Evolutionary conservation across 352 stramenopile species (phyloP).

Genomic region (Pythium periplocum): DNA sequence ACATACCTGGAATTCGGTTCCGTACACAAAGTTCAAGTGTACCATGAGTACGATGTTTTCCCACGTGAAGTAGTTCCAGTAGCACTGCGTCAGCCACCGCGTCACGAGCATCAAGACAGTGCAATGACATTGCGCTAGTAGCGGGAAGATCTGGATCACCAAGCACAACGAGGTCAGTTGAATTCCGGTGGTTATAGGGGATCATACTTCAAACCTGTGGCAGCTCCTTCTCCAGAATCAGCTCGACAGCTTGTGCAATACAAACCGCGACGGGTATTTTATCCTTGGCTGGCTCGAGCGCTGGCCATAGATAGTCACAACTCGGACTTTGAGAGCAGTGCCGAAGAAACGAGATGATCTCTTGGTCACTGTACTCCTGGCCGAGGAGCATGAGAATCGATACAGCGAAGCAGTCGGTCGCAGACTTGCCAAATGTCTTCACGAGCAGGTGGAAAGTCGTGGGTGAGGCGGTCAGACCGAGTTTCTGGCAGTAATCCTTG

Average conservation of each 20-base stretch:
- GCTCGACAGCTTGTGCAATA: slow-evolving; percentile 37
- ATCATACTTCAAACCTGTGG: slow-evolving; percentile 23
- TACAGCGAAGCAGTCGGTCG: slow-evolving; percentile 45
- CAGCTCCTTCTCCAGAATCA: slow-evolving; percentile 41
- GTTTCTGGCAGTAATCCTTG: slow-evolving; percentile 39
- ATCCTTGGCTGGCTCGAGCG: neutral
- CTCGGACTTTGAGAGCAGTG: slow-evolving; percentile 21
- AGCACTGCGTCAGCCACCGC: slow-evolving; percentile 50
- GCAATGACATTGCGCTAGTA: slow-evolving; percentile 38
- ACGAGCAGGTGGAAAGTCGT: slow-evolving; percentile 47
- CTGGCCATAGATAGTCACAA: slow-evolving; percentile 34
- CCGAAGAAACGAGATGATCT: slow-evolving; percentile 31
- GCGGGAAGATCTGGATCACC: slow-evolving; percentile 28
- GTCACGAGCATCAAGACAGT: slow-evolving; percentile 36
- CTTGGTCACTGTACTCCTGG: slow-evolving; percentile 21
- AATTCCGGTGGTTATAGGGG: neutral
- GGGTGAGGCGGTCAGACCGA: slow-evolving; percentile 33
- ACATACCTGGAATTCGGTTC: slow-evolving; percentile 50
- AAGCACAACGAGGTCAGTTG: neutral
- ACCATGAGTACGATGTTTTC: slow-evolving; percentile 44
- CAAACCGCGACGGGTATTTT: neutral
- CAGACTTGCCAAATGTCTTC: slow-evolving; percentile 39
- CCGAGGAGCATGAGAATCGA: slow-evolving; percentile 55
- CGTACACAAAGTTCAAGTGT: slow-evolving; percentile 53
- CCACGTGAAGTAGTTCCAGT: slow-evolving; percentile 75